Conservation (phyloP, 306 rosid species). For the Dryas alaskensis region DNA sequence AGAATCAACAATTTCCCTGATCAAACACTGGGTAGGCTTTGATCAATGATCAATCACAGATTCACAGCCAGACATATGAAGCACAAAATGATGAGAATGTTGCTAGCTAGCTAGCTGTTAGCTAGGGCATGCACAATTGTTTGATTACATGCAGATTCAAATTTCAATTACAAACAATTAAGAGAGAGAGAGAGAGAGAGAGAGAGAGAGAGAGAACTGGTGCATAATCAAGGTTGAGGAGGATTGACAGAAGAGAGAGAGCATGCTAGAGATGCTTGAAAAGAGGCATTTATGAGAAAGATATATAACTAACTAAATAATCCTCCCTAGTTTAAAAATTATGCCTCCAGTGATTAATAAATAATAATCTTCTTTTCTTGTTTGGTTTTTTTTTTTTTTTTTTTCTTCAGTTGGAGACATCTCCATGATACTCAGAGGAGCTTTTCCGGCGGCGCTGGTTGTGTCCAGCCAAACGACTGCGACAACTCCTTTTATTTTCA, state of each 20-base stretch:
- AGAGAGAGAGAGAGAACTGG: neutral
- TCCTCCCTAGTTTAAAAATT: no score
- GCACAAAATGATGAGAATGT: neutral
- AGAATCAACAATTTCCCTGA: no score
- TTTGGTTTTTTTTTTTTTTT: neutral
- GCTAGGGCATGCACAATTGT: neutral
- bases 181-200: neutral
- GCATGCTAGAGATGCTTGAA: neutral
- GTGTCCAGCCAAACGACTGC: conserved; percentile 93
- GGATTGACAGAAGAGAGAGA: conserved; percentile 38
- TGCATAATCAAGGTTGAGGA: neutral
- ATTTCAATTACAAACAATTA: neutral
- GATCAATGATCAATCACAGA: neutral
- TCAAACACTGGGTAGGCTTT: no score
- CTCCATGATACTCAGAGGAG: conserved; percentile 54
- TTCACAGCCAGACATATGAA: neutral
- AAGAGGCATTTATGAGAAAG: neutral
- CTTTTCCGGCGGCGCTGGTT: conserved; percentile 85
- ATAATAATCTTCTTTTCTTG: neutral
- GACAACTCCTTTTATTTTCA: conserved; percentile 77
- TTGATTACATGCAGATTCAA: neutral
- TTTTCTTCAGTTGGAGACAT: conserved; percentile 32
- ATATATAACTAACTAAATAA: neutral
- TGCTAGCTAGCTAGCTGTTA: neutral
- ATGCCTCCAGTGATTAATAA: neutral